Evolutionary conservation across 1,284 basidiomycete genomes (phyloP).

Genomic region (Tilletia caries): DNA sequence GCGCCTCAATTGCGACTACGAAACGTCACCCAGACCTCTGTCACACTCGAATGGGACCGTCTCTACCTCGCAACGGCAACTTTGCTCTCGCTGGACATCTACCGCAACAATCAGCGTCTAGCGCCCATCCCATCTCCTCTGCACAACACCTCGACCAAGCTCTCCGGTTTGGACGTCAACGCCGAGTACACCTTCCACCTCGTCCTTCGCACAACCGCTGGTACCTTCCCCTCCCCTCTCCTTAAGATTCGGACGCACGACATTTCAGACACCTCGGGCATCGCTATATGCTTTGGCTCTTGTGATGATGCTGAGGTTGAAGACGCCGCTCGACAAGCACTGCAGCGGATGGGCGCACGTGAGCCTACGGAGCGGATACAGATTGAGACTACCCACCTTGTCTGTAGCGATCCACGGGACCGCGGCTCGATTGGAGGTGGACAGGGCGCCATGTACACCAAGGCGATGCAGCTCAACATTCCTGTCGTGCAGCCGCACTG

Average conservation of each 20-base stretch:
- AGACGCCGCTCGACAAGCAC: conserved; percentile 30
- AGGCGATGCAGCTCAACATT: conserved; percentile 50
- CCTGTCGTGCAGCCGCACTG: conserved; percentile 52
- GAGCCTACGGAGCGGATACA: conserved; percentile 82
- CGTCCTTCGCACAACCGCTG: conserved; percentile 48
- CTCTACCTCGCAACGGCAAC: conserved; percentile 42
- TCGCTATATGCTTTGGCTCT: conserved; percentile 48
- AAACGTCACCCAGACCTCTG: conserved; percentile 50
- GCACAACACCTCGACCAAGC: conserved; percentile 48
- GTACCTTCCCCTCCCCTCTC: conserved; percentile 38
- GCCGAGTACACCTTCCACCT: conserved; percentile 52
- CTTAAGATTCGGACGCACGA: conserved; percentile 46
- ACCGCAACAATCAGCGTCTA: conserved; percentile 46
- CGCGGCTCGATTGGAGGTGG: conserved; percentile 20
- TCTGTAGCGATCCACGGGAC: conserved; percentile 42
- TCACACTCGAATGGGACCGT: conserved; percentile 51
- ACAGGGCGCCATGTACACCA: conserved; percentile 26
- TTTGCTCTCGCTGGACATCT: conserved; percentile 48
- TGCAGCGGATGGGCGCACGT: conserved; percentile 36
- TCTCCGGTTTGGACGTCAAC: conserved; percentile 47
- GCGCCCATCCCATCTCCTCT: conserved; percentile 49
- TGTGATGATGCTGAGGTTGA: conserved; percentile 24
- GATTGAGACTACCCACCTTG: conserved; percentile 59
- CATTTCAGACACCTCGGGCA: conserved; percentile 48
- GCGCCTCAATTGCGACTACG: conserved; percentile 42